Base-by-base conservation (phyloP, 129 eudicot genomes). In the Flaveria linearis region DNA sequence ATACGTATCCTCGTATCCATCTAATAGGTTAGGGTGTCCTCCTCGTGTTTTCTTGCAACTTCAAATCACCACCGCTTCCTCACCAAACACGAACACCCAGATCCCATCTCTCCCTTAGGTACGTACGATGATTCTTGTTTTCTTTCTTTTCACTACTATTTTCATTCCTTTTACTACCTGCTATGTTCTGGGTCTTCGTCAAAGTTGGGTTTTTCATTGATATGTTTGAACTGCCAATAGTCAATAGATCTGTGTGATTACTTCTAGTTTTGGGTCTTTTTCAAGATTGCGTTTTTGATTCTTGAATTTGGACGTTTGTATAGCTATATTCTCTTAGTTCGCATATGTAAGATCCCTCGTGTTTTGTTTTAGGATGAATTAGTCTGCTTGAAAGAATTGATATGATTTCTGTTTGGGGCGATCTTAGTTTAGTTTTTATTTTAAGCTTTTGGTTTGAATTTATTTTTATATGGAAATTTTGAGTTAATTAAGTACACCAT, bases 41-140 rank as follows among this genome's bases (percentile, higher is more conserved):
- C 33, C 47, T 69, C 41, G 4, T 52, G n/a, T 39, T n/a, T 53
- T 5, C 61, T 64, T 76, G 22, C 51, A 45, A 20, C 46, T 18
- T 18, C 73, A 41, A 51, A 2, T 9, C 22, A n/a, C 28, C 68
- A 13, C 45, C 53, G 36, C 30, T 43, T 71, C 39, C 45, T 25
- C 52, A 9, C 7, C 72, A 36, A 36, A 43, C 69, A 5, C 2
- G 2, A 47, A 39, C 39, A 33, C 39, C 5, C 41, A 36, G 7
- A 28, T 65, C 83, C 9, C 74, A 79, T 64, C 78, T 57, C 47
- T 79, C 49, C 13, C 22, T 52, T 41, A 39, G 78, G 83, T 79
- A 72, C 67, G 78, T 64, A 42, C 42, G 56, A 33, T 52, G 15
- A 57, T 69, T 57, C 45, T 22, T 12, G 5, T 43, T 43, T 12